A percentile compares a stretch with the other conserved stretches of the same genome.
These are phyloP conservation scores for Boechera retrofracta DNA, from an alignment of 345 rosid genomes.

Conservation along the genomic window DNA sequence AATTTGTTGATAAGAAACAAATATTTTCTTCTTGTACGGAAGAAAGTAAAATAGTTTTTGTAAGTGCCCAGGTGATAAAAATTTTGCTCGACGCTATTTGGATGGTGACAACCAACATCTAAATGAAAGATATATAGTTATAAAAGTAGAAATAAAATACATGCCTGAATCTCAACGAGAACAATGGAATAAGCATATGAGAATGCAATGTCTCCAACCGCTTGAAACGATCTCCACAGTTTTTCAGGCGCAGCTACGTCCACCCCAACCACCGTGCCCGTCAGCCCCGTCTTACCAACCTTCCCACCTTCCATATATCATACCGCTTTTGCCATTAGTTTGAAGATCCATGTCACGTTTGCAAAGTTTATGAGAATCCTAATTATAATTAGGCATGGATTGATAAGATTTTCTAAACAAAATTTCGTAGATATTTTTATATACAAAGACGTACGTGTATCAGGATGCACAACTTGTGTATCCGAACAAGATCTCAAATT, in stretches of 20 bases:
- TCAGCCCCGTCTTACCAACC: slow-evolving; percentile 53
- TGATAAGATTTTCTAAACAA: background rate
- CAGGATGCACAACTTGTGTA: background rate
- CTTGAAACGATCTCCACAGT: slow-evolving; percentile 75
- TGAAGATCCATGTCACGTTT: background rate
- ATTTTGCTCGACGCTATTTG: too few species aligned
- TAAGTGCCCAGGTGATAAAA: background rate
- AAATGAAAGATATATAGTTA: background rate
- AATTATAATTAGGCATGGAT: slow-evolving; percentile 1
- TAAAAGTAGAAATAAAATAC: background rate
- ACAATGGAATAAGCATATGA: slow-evolving; percentile 76
- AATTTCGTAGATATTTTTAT: background rate
- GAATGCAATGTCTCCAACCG: slow-evolving; percentile 86
- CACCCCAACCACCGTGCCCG: slow-evolving; percentile 64
- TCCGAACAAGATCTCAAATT: background rate
- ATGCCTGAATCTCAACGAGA: slow-evolving; percentile 87
- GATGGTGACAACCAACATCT: background rate
- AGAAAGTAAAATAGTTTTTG: background rate
- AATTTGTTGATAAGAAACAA: background rate
- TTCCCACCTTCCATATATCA: slow-evolving; percentile 47
- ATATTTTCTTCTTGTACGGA: background rate
- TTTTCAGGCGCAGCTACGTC: slow-evolving; percentile 74
- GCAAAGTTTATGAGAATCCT: slow-evolving; percentile 2
- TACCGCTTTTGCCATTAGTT: slow-evolving; percentile 22
- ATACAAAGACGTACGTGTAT: background rate